phyloP scores from a whole-genome alignment of 2,329 filamentous ascomycete genomes.

The Emmonsiellopsis sp. region DNA sequence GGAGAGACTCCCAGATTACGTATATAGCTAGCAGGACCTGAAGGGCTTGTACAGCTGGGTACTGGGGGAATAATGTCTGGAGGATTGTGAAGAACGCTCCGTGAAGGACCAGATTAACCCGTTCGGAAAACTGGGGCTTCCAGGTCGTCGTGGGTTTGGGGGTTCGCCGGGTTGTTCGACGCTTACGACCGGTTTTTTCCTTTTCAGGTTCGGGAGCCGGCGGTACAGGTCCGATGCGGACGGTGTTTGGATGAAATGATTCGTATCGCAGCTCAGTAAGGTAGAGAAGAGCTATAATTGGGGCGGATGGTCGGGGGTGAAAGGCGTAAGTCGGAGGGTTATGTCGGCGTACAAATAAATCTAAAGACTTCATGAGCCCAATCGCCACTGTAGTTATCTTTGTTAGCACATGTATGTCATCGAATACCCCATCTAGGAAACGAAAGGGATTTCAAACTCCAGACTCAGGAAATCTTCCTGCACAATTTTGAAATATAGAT shows the following conservation, averaged over 20 bases:
- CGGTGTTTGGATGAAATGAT: slow-evolving; percentile 34
- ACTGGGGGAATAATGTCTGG: slow-evolving; percentile 28
- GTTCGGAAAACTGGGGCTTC: slow-evolving; percentile 27
- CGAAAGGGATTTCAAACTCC: background rate
- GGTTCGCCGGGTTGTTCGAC: background rate
- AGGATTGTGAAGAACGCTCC: slow-evolving; percentile 23
- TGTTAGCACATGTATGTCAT: slow-evolving; percentile 8
- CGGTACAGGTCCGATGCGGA: slow-evolving; percentile 19
- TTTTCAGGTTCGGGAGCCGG: slow-evolving; percentile 1
- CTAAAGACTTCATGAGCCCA: slow-evolving; percentile 33
- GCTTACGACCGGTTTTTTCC: background rate
- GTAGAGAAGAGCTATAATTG: slow-evolving; percentile 24
- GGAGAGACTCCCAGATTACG: slow-evolving; percentile 32
- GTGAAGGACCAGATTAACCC: slow-evolving; percentile 27
- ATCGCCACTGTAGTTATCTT: slow-evolving; percentile 24
- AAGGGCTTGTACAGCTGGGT: slow-evolving; percentile 27
- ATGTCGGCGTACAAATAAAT: slow-evolving; percentile 29
- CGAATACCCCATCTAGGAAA: too few relatives aligned
- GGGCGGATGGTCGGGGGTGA: slow-evolving; percentile 18
- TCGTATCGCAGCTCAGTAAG: slow-evolving; percentile 36
- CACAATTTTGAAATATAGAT: background rate
- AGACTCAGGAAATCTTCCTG: background rate
- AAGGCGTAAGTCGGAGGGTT: slow-evolving; percentile 25
- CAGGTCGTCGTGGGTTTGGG: slow-evolving; percentile 5
- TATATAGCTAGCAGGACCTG: slow-evolving; percentile 33